These are phyloP conservation scores for Tardiomyces blankii DNA, from an alignment of 1,139 yeast genomes.

Conservation along the genomic window DNA sequence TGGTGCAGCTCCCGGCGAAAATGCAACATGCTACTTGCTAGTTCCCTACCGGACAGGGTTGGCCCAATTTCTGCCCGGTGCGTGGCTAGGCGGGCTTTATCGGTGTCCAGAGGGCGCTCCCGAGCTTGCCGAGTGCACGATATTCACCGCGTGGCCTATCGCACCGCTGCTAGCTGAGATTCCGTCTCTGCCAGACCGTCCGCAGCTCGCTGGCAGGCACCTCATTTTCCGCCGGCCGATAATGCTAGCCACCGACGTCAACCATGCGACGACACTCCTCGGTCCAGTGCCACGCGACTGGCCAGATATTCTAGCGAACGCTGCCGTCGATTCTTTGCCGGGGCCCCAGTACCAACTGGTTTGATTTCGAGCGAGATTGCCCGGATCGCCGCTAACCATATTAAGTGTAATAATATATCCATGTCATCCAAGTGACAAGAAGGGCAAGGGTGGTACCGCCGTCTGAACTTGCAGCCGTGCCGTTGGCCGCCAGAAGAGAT, in stretches of 20 bases:
- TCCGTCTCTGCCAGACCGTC: neutral
- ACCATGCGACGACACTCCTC: no score
- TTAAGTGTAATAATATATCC: no score
- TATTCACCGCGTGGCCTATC: neutral
- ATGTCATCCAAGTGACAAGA: no score
- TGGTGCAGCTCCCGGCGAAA: neutral
- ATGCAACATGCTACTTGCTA: neutral
- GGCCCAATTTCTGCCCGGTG: neutral
- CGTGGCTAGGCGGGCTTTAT: neutral
- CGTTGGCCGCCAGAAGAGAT: neutral
- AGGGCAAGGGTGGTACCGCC: no score
- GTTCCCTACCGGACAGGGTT: neutral
- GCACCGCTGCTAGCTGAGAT: neutral
- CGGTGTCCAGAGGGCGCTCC: neutral
- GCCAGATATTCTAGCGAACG: no score
- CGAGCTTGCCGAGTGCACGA: neutral
- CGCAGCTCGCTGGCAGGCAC: neutral
- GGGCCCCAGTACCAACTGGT: no score
- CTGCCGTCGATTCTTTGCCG: no score
- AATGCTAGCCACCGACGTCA: neutral
- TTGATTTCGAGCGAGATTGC: no score
- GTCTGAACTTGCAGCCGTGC: no score
- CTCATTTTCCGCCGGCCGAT: neutral
- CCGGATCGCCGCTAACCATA: no score
- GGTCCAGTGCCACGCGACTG: no score